These are phyloP conservation scores for Penicillium fimorum DNA, from an alignment of 495 filamentous ascomycete species.

Conservation along the genomic window DNA sequence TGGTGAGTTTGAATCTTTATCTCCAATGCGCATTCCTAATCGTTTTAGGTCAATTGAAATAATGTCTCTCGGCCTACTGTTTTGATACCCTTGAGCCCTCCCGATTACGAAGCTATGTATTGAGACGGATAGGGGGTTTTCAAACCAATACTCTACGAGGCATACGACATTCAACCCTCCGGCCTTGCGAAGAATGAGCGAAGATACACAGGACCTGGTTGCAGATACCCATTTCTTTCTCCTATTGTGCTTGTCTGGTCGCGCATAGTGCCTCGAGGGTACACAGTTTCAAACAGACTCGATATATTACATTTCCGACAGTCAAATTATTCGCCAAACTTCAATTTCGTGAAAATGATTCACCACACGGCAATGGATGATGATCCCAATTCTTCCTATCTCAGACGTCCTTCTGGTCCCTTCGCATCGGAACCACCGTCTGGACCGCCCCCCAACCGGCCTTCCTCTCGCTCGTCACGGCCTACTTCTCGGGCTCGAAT, in stretches of 20 bases:
- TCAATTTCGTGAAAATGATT: constrained; percentile 24
- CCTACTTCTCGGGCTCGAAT: constrained; percentile 26
- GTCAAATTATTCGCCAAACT: constrained; percentile 4
- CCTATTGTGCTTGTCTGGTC: not conserved
- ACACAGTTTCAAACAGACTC: not conserved
- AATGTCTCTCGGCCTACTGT: constrained; percentile 13
- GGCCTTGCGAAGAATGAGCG: constrained; percentile 19
- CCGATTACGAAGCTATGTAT: constrained; percentile 17
- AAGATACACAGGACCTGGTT: constrained; percentile 5
- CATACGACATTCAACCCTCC: constrained; percentile 2
- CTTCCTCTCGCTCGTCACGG: constrained; percentile 24
- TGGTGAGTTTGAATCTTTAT: not conserved
- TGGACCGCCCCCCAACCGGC: constrained; percentile 17
- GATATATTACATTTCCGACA: constrained; percentile 15
- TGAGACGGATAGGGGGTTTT: constrained; percentile 7
- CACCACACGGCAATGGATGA: constrained; percentile 31
- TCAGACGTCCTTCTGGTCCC: constrained; percentile 23
- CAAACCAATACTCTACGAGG: constrained; percentile 4
- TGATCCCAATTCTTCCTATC: constrained; percentile 26
- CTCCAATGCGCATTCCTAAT: constrained; percentile 4
- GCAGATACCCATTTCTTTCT: constrained; percentile 5
- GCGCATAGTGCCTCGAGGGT: constrained; percentile 8
- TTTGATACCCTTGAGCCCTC: constrained; percentile 10
- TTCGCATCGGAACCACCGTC: constrained; percentile 16
- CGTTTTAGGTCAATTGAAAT: constrained; percentile 18